Base-by-base conservation (phyloP, 2,329 filamentous ascomycete species). In the Dothideomycetidae sp. region DNA sequence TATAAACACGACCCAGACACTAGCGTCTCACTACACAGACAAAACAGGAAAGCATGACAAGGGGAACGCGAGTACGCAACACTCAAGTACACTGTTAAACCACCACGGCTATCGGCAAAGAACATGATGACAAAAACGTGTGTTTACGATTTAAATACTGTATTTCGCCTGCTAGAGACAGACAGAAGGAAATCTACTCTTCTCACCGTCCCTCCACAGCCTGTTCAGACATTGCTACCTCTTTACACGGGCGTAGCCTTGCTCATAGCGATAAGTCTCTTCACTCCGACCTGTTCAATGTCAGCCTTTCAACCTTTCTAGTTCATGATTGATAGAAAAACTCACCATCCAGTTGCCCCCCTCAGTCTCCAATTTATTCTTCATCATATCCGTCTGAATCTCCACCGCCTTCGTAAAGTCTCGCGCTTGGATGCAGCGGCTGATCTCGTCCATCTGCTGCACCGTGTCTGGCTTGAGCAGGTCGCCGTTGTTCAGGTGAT, bases 401-500 rank as follows among this genome's bases (percentile, higher is more conserved):
- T 53, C 51, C 46, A 55, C 52, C 5, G 64, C 64, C 17, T 57
- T 48, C n/a, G 66, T 63, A 44, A 62, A 65, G 13, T 66, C 54
- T 42, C 56, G 58, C 9, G 46, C 48, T 31, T 61, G 53, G 10
- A 67, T 48, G 29, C 55, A 52, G 38, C 50, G 50, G 14, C 56
- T 52, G 18, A 85, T 61, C 49, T 75, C 63, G 5, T 67, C 66
- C 49, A 86, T 64, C 53, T 77, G 67, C 43, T 73, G 67, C 34
- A 86, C 71, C 1, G 81, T 94, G 51, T 81, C 78, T 2, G 81
- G 73, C 62, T 80, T 81, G 38, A 96, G 67, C 29, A 94, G 66
- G 52, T 96, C 86, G 53, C 86, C 81, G 48, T 96, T 96, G 68
- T 96, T 98, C 32, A 98, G 68, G 57, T 94, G 85, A 54, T 98